These are phyloP conservation scores for Dissophora globulifera DNA, from an alignment of 192 early-diverging fungal genomes.

Conservation along the genomic window DNA sequence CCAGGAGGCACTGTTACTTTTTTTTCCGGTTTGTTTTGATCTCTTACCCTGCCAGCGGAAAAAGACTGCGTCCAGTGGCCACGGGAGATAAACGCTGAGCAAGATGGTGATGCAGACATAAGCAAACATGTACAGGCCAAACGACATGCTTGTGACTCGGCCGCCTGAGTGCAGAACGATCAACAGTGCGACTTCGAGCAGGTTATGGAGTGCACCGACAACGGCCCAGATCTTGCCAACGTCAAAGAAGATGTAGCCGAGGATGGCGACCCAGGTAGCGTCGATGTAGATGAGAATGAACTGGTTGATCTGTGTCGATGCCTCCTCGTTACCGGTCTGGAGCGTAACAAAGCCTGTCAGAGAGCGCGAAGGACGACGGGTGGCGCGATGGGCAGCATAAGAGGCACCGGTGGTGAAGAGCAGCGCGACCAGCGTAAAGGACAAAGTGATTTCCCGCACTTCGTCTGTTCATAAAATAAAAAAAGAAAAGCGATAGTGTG, in stretches of 20 bases:
- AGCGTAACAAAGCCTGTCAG: conserved; percentile 42
- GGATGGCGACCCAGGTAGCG: conserved; percentile 35
- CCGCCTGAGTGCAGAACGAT: conserved; percentile 50
- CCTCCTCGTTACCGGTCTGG: conserved; percentile 23
- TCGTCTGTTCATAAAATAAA: conserved; percentile 18
- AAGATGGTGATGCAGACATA: conserved; percentile 32
- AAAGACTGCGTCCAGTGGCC: conserved; percentile 54
- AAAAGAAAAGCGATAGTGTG: too few relatives aligned
- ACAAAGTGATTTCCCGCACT: conserved; percentile 29
- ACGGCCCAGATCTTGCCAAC: conserved; percentile 57
- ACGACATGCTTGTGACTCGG: conserved; percentile 36
- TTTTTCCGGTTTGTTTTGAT: too few relatives aligned
- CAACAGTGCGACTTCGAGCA: conserved; percentile 54
- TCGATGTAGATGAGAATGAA: conserved; percentile 43
- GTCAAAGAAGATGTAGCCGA: conserved; percentile 47
- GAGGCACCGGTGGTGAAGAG: conserved; percentile 24
- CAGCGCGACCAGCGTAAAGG: conserved; percentile 36
- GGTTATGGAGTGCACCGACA: conserved; percentile 53
- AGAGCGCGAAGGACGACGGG: conserved; percentile 29
- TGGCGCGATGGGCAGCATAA: conserved; percentile 25
- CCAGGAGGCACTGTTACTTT: too few relatives aligned
- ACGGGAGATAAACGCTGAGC: conserved; percentile 38
- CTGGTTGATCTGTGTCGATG: conserved; percentile 43
- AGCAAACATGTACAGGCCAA: conserved; percentile 47
- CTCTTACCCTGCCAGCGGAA: conserved; percentile 54